Evolutionary conservation across 257 asterid species (phyloP), one percentile per base, ranked within the genome.

Genomic region (Osmanthus fragrans): DNA sequence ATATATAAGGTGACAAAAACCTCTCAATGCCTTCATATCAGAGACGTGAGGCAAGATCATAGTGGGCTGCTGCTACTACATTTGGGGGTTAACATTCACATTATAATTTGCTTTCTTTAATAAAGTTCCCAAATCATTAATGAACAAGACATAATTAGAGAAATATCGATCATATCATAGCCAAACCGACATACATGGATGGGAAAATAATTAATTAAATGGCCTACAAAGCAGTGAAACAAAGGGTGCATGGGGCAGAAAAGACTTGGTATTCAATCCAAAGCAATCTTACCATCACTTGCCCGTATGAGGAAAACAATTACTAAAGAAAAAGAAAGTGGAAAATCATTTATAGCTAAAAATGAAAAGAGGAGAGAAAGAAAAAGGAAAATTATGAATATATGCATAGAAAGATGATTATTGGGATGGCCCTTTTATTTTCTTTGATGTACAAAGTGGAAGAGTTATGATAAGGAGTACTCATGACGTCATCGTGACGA

Each of bases 401-500:
- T 18, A 73, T 74, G 71, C 70, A 76, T 75, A 67, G 65, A 65
- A 42, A 42, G 51, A 42, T 11, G 11, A 42, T 42, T 42, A 3
- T 68, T 78, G 80, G 85, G 89, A 78, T 78, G 84, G 82, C 85
- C 78, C 87, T 80, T 72, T 23, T 72, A 73, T 56, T 36, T 15
- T 29, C 74, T 79, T 68, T 60, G 36, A 79, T 75, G 82, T 45
- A 78, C 77, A 76, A 40, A 70, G 70, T 23, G 77, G 77, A 72
- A 27, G 72, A 72, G 77, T 47, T 8, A 76, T 88, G 88, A 86
- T 89, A 92, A 79, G 82, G 83, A 60, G 84, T 81, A 82, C 88
- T 89, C 87, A 90, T 90, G 92, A 87, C 82, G 88, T 83, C 85
- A 86, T 81, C 80, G 86, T 89, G 96, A 91, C 94, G 89, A 42